Evolutionary conservation across 331 rosid genomes (phyloP), one percentile per base, ranked within the genome.

Genomic region (Cydonia oblonga): DNA sequence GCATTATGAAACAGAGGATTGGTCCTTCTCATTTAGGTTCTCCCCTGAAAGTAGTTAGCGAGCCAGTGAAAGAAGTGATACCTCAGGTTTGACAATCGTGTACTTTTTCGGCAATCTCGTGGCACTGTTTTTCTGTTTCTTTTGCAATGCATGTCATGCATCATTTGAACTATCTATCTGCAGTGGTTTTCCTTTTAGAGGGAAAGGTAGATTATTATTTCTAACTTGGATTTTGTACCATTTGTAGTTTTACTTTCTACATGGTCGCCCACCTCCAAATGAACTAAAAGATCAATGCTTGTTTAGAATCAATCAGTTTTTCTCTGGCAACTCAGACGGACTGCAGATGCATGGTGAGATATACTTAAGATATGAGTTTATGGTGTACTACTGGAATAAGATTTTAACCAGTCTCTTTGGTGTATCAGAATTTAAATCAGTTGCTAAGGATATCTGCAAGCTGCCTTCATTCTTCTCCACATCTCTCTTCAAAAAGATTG

Each of bases 81-180:
- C 99, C 99, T 75, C 99, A 91, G 99, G 99, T 95, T 81, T 74
- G 96, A 61, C 59, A 9, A n/a, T n/a, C n/a, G n/a, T n/a, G n/a
- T n/a, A n/a, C n/a, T 35, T 57, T 71, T 71, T 52, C 46, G 35
- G 33, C 53, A 35, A 52, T 54, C 32, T 52, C 51, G 60, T 63
- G 56, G 64, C 72, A 56, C 3, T 59, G 28, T 52, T 66, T 69
- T 71, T 20, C 46, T 66, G 57, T 58, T 25, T 22, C 7, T 51
- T 60, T 32, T 9, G 6, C 26, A 56, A 30, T 57, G 30, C 10
- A 1, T 38, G 33, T 18, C 68, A 24, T 25, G 73, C 76, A 49
- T 71, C 18, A 40, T 65, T 66, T 77, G 73, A 72, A 76, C 69
- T 42, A 33, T 64, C 69, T 51, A 73, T 35, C 33, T 64, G 46